Evolutionary conservation across 257 asterid genomes (phyloP), one percentile per base, ranked within the genome.

Genomic region (Lavandula angustifolia): DNA sequence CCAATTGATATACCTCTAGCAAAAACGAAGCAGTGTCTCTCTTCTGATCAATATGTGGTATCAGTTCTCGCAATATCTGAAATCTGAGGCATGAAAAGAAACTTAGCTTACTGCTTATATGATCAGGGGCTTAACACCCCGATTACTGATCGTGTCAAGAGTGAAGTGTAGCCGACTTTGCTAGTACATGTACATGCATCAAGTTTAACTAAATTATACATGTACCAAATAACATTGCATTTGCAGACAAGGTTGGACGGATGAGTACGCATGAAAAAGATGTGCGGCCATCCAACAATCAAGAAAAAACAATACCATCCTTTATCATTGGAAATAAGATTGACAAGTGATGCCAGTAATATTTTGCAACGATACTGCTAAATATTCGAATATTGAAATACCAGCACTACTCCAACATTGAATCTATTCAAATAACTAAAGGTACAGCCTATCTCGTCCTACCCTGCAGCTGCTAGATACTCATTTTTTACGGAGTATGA

Each of bases 21-120:
- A 91, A 78, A 68, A 91, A 88, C 3, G 98, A 91, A 6, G 98
- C 96, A 12, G 96, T 91, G 72, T 91, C 96, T 70, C 98, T 77
- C 84, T 88, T 91, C 73, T 88, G 96, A 72, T 91, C 95, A 22
- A 88, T 76, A 63, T 86, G 62, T 10, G 98, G 98, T 72, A 91
- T 86, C 80, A 91, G 76, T 63, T 81, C 94, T 82, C 98, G 86
- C 87, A 91, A 75, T 52, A 83, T 78, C 76, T 85, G 96, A 83
- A 82, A 91, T 70, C 98, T 91, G 85, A 62, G 62, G 50, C 52
- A 67, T 42, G 57, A 52, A 22, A 61, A 74, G 49, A 60, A 50
- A 38, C 2, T 22, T 35, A 14, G 4, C 35, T 52, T 31, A 52
- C 54, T 58, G 27, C 27, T 22, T 22, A 22, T 22, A 22, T 22